Conservation (phyloP, 148 eudicot species). For the Dianthus caryophyllus region DNA sequence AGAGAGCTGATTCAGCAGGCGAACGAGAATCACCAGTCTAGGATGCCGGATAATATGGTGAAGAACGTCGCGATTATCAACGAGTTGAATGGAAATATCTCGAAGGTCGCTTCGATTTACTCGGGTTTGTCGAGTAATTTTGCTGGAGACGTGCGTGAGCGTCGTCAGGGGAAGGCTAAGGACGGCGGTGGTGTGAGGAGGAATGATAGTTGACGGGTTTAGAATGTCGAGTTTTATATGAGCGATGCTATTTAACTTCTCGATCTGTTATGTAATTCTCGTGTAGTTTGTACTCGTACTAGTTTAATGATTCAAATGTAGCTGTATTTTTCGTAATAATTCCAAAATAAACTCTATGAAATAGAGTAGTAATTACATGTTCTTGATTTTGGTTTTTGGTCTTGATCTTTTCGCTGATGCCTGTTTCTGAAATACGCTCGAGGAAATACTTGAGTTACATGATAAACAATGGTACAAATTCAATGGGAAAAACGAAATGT, state of each 20-base stretch:
- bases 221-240: too few relatives aligned
- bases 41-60: constrained; percentile 46
- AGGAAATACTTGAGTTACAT: too few relatives aligned
- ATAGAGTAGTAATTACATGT: too few relatives aligned
- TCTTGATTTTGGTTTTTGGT: too few relatives aligned
- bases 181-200: constrained; percentile 7
- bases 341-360: neutral
- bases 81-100: constrained; percentile 58
- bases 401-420: too few relatives aligned
- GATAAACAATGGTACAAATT: too few relatives aligned
- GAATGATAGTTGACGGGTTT: neutral
- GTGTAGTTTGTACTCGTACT: too few relatives aligned
- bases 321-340: neutral
- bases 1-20: constrained; percentile 59
- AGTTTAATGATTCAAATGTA: neutral
- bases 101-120: constrained; percentile 46
- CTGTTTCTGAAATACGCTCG: too few relatives aligned
- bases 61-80: constrained; percentile 54
- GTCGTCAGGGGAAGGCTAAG: constrained; percentile 13
- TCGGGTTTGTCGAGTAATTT: constrained; percentile 45
- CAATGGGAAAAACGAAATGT: too few relatives aligned
- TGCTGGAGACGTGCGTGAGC: constrained; percentile 21
- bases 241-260: too few relatives aligned
- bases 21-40: constrained; percentile 66
- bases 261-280: too few relatives aligned